Evolutionary conservation across 176 grass and related monocot species (phyloP).

Genomic region (Avena eriantha): DNA sequence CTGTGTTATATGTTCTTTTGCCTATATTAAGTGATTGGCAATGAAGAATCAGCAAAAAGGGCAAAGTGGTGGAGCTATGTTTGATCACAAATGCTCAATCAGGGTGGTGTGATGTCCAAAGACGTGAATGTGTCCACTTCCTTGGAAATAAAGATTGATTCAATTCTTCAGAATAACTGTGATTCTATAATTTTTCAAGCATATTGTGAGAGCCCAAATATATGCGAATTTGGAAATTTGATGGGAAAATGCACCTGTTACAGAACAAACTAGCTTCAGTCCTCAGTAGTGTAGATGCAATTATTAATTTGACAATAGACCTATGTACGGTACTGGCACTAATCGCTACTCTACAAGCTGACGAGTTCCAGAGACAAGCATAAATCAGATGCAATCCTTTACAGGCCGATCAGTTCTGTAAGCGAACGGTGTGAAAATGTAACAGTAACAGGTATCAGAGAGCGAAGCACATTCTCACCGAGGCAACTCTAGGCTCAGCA

Average conservation of each 20-base stretch:
- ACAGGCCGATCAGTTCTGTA: background rate
- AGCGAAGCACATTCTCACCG: slow-evolving; percentile 10
- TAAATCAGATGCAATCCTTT: background rate
- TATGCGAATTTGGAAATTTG: background rate
- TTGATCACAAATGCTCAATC: background rate
- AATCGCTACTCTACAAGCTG: background rate
- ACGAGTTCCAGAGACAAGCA: background rate
- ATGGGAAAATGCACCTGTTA: background rate
- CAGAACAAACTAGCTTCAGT: background rate
- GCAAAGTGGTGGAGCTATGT: background rate
- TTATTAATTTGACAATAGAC: background rate
- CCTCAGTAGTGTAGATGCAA: background rate
- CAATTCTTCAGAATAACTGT: background rate
- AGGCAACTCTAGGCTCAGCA: slow-evolving; percentile 8
- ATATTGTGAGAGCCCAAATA: background rate
- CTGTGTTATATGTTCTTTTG: background rate
- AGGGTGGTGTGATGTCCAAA: background rate
- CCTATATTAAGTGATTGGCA: background rate
- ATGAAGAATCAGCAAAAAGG: slow-evolving; percentile 12
- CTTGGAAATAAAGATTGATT: background rate
- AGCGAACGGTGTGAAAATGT: background rate
- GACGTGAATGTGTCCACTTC: background rate
- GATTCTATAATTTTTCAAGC: background rate
- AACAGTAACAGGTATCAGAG: background rate
- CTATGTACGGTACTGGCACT: background rate